Evolutionary conservation across 192 early-diverging fungal species (phyloP), one percentile per base, ranked within the genome.

Genomic region (Oehlia diaphana): DNA sequence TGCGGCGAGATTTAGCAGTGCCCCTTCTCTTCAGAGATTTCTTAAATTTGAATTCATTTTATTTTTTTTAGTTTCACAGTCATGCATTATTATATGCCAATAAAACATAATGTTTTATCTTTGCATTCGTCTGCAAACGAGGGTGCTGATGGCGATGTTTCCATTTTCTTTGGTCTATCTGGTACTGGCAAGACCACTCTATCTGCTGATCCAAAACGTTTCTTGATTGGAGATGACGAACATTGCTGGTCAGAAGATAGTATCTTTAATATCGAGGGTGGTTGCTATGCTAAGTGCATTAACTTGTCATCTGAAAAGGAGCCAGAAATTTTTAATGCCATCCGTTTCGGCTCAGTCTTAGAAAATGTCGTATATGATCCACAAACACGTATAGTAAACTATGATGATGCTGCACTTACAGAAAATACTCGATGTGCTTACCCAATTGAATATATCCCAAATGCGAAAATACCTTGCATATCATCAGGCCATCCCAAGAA

Each of bases 251-350:
- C 93, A 26, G 95, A 98, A 82, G 89, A 91, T 63, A 96, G 96
- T 81, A 88, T 98, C 75, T 99, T 99, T 92, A 99, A 99, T 89
- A 97, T 99, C 77, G 97, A 99, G 88, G 97, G 97, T 79, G 97
- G 97, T 33, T 99, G 97, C 88, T 99, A 99, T 82, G 97, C 97
- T 80, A 99, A 99, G 89, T 93, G 92, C 80, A 95, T 99, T 81
- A 95, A 97, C 80, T 88, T 99, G 53, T 96, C 95, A n/a, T 92
- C 92, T 50, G 96, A 95, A 81, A 99, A 98, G 90, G 97, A 99
- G 83, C 97, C 97, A 77, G 97, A 98, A 86, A 99, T 99, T 88
- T 99, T 95, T 87, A 91, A 92, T 77, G 97, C 97, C 63, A 98
- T 99, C 84, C 90, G 91, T 50, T 97, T 95, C 84, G 96, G 96